These are phyloP conservation scores for Sequoiadendron giganteum DNA, from an alignment of 75 land plant genomes.

Conservation along the genomic window DNA sequence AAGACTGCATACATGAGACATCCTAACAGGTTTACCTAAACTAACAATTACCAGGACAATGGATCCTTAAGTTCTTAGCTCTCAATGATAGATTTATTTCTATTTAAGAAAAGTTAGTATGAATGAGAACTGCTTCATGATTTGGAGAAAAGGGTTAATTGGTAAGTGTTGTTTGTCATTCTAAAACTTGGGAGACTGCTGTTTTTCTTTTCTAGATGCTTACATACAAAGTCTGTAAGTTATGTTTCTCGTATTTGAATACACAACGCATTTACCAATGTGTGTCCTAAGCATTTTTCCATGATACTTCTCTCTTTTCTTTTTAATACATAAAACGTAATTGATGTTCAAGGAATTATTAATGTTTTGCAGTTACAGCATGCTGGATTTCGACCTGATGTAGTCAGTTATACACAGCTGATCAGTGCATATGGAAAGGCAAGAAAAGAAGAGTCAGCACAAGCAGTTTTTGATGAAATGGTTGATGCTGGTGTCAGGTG, in stretches of 20 bases:
- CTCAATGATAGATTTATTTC: background rate
- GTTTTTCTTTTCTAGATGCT: background rate
- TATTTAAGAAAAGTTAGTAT: background rate
- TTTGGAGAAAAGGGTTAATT: background rate
- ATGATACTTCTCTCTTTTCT: background rate
- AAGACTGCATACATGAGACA: background rate
- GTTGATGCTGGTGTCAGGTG: conserved; percentile 91
- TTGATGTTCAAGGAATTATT: background rate
- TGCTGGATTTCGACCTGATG: conserved; percentile 85
- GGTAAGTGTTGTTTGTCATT: background rate
- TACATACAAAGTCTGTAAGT: background rate
- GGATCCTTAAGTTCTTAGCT: background rate
- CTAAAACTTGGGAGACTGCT: background rate
- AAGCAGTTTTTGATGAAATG: conserved; percentile 89
- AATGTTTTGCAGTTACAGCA: conserved; percentile 72
- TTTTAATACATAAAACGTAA: background rate
- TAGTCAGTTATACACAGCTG: conserved; percentile 80
- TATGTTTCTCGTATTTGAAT: background rate
- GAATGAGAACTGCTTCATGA: background rate
- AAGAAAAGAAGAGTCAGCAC: conserved; percentile 80
- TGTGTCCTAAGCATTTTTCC: background rate
- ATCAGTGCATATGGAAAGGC: conserved; percentile 92
- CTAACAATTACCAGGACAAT: background rate
- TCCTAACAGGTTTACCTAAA: background rate
- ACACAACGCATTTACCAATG: background rate